Percentiles rank a stretch among this genome's conserved stretches.
phyloP scores from a whole-genome alignment of 768 basidiomycete species.

The Grammothele lineata region DNA sequence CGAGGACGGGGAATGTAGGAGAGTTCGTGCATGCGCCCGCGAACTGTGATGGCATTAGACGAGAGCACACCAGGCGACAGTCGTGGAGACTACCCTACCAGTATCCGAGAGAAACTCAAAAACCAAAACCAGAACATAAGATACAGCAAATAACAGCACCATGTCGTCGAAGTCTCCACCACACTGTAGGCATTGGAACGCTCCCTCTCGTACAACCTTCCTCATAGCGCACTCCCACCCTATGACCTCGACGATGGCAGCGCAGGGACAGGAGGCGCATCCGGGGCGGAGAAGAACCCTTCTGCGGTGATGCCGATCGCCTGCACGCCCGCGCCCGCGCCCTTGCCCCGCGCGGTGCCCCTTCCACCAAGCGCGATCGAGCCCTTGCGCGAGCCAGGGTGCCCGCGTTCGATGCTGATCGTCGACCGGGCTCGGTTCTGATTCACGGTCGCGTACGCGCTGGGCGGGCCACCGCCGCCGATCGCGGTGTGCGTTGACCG shows the following conservation, averaged over 20 bases:
- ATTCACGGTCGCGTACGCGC: conserved; percentile 35
- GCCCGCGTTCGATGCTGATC: conserved; percentile 57
- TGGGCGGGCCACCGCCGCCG: conserved; percentile 21
- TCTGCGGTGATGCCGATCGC: conserved; percentile 70
- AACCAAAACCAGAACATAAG: too few relatives aligned
- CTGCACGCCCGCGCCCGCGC: conserved; percentile 70
- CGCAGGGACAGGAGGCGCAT: conserved; percentile 26
- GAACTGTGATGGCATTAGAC: too few relatives aligned
- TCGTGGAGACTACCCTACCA: too few relatives aligned
- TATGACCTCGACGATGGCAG: conserved; percentile 13
- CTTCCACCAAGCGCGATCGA: conserved; percentile 67
- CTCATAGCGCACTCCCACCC: too few relatives aligned
- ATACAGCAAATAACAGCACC: too few relatives aligned
- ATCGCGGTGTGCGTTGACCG: conserved; percentile 35
- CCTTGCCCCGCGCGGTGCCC: conserved; percentile 54
- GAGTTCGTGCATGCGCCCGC: too few relatives aligned
- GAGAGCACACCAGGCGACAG: too few relatives aligned
- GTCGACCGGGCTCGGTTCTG: conserved; percentile 48
- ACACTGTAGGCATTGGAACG: too few relatives aligned
- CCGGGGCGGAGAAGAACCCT: conserved; percentile 70
- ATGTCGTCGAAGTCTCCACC: too few relatives aligned
- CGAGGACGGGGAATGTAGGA: too few relatives aligned
- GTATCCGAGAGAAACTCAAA: too few relatives aligned
- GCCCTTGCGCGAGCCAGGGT: conserved; percentile 35
- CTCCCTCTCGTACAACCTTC: too few relatives aligned